Base-by-base conservation (phyloP, 768 basidiomycete genomes). In the Auriscalpium microsporum region DNA sequence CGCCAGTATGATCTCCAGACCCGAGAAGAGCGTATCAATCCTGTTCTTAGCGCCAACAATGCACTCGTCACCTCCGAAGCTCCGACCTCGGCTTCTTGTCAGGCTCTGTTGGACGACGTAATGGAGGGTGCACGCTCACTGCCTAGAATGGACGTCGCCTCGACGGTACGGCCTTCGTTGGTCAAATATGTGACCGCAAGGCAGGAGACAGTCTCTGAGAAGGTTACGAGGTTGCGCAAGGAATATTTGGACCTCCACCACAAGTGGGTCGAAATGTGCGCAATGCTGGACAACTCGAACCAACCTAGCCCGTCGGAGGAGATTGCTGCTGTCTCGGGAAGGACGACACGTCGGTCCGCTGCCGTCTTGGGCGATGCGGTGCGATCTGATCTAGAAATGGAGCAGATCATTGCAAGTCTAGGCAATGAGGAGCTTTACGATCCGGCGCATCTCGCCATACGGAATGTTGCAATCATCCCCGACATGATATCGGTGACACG, bases 331-430 rank as follows among this genome's bases (percentile, higher is more conserved):
- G 23, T 57, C 23, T 49, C 58, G 4, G 77, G 76, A 14, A 71
- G 90, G 50, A 84, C 86, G 44, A 90, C 89, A 9, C 80, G 90
- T 33, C 82, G 90, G 23, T 81, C 86, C 10, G 77, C 84, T 48
- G 84, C 86, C 0, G 73, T 71, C 45, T 72, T 90, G 58, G 90
- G 90, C 28, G 94, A 96, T 68, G 85, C 90, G 13, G 94, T 94
- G 14, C 86, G 92, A 4, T 93, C 94, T 16, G 94, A 97, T 69
- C 78, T 95, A 55, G 95, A 97, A 74, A 94, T 96, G 83, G 90
- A 96, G 64, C 92, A 94, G 71, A 93, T 98, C 65, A 88, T 98
- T 55, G 91, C 91, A n/a, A 90, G 86, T 64, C 74, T 96, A 42
- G 93, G 91, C 23, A 88, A 86, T 62, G 92, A 95, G 59, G 94